Conservation (phyloP, 257 asterid genomes). For the Sherardia arvensis region DNA sequence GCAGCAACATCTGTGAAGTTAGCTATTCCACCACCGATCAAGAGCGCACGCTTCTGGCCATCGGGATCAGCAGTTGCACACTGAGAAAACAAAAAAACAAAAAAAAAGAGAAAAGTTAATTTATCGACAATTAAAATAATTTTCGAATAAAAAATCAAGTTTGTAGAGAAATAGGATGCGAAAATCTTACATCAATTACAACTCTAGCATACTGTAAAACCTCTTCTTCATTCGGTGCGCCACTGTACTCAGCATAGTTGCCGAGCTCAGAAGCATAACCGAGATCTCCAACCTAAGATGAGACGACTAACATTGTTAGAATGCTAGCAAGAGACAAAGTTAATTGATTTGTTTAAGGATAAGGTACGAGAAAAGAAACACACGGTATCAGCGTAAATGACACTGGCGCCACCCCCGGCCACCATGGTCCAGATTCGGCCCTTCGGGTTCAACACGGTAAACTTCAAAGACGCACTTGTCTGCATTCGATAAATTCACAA, state of each 20-base stretch:
- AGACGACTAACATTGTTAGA: not conserved
- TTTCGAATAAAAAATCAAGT: not conserved
- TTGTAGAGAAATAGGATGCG: not conserved
- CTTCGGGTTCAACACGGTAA: constrained; percentile 88
- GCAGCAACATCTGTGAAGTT: constrained; percentile 95
- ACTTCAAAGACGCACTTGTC: constrained; percentile 98
- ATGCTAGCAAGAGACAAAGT: not conserved
- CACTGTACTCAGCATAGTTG: constrained; percentile 92
- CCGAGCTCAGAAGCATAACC: constrained; percentile 95
- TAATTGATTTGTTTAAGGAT: not conserved
- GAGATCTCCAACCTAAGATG: constrained; percentile 80
- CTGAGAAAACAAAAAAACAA: no score
- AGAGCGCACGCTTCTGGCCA: constrained; percentile 80
- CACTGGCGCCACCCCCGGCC: constrained; percentile 99
- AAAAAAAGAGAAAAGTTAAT: not conserved
- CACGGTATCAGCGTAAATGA: constrained; percentile 88
- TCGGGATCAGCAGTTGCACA: constrained; percentile 96
- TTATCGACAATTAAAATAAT: not conserved
- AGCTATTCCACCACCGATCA: constrained; percentile 92
- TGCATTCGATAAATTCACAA: constrained; percentile 19
- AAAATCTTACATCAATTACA: constrained; percentile 61
- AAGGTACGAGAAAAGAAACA: constrained; percentile 26
- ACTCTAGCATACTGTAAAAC: constrained; percentile 95
- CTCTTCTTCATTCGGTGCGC: constrained; percentile 97
- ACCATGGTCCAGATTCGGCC: constrained; percentile 99